Evolutionary conservation across 306 rosid species (phyloP).

Genomic region (Dryas octopetala): DNA sequence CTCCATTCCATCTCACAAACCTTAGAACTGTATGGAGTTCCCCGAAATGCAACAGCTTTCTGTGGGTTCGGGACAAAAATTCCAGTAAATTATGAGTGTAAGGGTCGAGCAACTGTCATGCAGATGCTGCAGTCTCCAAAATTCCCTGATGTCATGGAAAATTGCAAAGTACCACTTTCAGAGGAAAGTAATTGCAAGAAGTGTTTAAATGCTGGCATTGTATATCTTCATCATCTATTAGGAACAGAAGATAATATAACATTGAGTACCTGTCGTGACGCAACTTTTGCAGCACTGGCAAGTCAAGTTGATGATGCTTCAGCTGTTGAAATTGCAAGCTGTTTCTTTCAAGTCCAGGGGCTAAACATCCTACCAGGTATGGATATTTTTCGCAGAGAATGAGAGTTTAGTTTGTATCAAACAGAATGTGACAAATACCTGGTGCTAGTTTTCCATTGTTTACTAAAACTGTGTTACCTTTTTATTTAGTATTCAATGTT

Average conservation of each 20-base stretch:
- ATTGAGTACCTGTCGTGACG: conserved; percentile 86
- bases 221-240: conserved; percentile 65
- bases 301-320: conserved; percentile 70
- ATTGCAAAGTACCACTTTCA: conserved; percentile 65
- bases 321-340: conserved; percentile 70
- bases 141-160: conserved; percentile 54
- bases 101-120: conserved; percentile 69
- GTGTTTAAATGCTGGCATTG: conserved; percentile 78
- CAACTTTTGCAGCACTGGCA: conserved; percentile 75
- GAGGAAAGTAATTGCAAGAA: conserved; percentile 69
- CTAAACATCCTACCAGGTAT: conserved; percentile 62
- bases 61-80: conserved; percentile 91
- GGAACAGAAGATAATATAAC: conserved; percentile 75
- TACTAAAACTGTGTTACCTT: neutral
- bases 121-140: conserved; percentile 87
- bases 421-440: neutral
- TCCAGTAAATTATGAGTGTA: conserved; percentile 77
- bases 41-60: conserved; percentile 67
- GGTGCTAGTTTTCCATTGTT: neutral
- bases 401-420: neutral
- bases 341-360: conserved; percentile 92
- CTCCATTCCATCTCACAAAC: conserved; percentile 67
- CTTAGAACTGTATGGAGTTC: conserved; percentile 70
- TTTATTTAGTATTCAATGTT: neutral
- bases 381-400: neutral